A percentile compares a stretch with the other conserved stretches of the same genome.
phyloP scores from a whole-genome alignment of 2,329 filamentous ascomycete genomes.

The Neophaeococcomyces mojaviensis region DNA sequence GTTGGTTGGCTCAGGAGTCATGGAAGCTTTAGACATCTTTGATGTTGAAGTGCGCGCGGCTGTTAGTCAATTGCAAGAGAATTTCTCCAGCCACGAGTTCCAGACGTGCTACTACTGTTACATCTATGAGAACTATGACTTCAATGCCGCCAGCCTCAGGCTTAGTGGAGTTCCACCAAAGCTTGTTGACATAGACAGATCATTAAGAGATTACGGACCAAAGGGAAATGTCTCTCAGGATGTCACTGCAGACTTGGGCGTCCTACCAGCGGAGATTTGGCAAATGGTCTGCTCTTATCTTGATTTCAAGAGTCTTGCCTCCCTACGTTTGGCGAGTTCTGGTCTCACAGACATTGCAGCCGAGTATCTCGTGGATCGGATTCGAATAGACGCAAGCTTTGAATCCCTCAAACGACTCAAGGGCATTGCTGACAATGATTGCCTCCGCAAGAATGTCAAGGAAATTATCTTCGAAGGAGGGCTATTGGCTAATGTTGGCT shows the following conservation, averaged over 20 bases:
- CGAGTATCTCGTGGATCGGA: slow-evolving; percentile 17
- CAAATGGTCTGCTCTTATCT: slow-evolving; percentile 17
- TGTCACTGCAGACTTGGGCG: slow-evolving; percentile 10
- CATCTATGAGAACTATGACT: neutral
- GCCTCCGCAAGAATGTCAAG: slow-evolving; percentile 18
- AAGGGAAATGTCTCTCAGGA: too few species aligned
- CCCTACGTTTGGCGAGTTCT: slow-evolving; percentile 13
- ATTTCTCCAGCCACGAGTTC: neutral
- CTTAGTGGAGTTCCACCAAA: too few species aligned
- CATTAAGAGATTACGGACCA: too few species aligned
- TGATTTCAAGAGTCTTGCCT: slow-evolving; percentile 14
- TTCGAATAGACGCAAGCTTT: slow-evolving; percentile 19
- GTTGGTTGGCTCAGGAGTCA: neutral
- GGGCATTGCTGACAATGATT: slow-evolving; percentile 13
- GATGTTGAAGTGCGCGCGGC: neutral
- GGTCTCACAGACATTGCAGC: slow-evolving; percentile 18
- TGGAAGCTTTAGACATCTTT: neutral
- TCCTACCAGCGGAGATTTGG: slow-evolving; percentile 20
- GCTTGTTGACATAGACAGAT: too few species aligned
- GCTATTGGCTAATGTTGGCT: slow-evolving; percentile 17
- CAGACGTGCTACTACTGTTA: slow-evolving; percentile 1
- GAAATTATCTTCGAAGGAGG: slow-evolving; percentile 20
- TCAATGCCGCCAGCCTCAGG: neutral
- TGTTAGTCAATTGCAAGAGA: neutral
- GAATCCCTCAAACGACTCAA: slow-evolving; percentile 20